Evolutionary conservation across 78 protist genomes (phyloP), one percentile per base, ranked within the genome.

Genomic region (Tieghemostelium lacteum): DNA sequence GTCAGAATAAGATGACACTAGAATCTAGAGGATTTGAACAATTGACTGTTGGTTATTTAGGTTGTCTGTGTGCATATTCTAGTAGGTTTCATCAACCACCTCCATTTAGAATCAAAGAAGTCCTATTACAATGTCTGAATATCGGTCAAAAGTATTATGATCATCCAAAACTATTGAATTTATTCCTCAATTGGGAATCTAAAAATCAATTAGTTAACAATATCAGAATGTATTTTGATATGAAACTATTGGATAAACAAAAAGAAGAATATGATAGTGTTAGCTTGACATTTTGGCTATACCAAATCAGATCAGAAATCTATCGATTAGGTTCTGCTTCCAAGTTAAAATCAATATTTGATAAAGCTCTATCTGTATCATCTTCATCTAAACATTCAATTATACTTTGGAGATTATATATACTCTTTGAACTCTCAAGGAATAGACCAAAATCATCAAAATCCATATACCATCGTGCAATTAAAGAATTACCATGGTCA

Each of bases 271-370:
- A 29, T 0, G 14, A 26, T 16, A 4, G 22, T 28, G 29, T 26
- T 12, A 52, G 26, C 1, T 29, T 69, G 14, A 83, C 58, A 39
- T 69, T 69, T 58, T 83, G 89, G 75, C 31, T 83, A 42, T 83
- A 57, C 31, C 5, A 73, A n/a, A 49, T 83, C 17, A 62, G 70
- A 33, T 83, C 54, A 49, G 89, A 83, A 42, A 69, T 58, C 5
- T 20, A 83, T 69, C 33, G 71, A 42, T 6, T 69, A 12, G 89
- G 89, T 4, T 22, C 80, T 2, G 75, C 72, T 5, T 20, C 55
- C n/a, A 66, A 77, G 55, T 50, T 83, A 1, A 83, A 83, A 58
- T 83, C 89, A 31, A 6, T 83, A 40, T 83, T 83, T 83, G 89
- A 83, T n/a, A 42, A 52, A 19, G n/a, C n/a, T n/a, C n/a, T n/a